Base-by-base conservation (phyloP, 2,329 filamentous ascomycete species). In the Periconia sp. region DNA sequence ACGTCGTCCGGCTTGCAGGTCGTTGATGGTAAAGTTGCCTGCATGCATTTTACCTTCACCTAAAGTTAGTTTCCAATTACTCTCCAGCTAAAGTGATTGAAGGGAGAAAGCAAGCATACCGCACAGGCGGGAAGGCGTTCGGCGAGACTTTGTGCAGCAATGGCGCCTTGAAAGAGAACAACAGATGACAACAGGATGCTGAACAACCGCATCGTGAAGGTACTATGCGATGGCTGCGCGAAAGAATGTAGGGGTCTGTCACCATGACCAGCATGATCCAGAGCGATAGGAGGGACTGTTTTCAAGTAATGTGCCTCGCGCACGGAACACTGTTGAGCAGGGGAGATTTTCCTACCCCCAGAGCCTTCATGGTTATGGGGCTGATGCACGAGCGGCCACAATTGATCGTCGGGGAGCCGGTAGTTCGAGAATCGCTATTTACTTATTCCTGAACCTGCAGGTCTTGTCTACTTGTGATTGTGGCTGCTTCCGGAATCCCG, bases 151-250 rank as follows among this genome's bases (percentile, higher is more conserved):
- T 36, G 19, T 22, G 37, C 34, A 0, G 40, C 33, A 21, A 33
- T 11, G 2, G 10, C 34, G 7, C 34, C 26, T 6, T 19, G 25
- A 10, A 28, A 31, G 16, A 39, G 22, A 2, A 15, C 15, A 7
- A 38, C 11, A 5, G 63, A 68, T 35, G 61, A 57, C 4, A 69
- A 62, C 61, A 68, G 65, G 43, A 67, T 64, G 1, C 45, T 65
- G 30, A 67, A 66, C 44, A 69, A 66, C 49, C 67, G 68, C 43
- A 63, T 66, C 42, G 63, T 63, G 53, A 62, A n/a, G n/a, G n/a
- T 60, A 1, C 56, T 51, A 5, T 59, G 56, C 17, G 61, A 28
- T 36, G 34, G 22, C 15, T n/a, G n/a, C n/a, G n/a, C n/a, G 23
- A 7, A 32, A 32, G 21, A 32, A 3, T 18, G 15, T 15, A 15